phyloP scores from a whole-genome alignment of 2,329 filamentous ascomycete genomes.

The Aspergillus sp. region DNA sequence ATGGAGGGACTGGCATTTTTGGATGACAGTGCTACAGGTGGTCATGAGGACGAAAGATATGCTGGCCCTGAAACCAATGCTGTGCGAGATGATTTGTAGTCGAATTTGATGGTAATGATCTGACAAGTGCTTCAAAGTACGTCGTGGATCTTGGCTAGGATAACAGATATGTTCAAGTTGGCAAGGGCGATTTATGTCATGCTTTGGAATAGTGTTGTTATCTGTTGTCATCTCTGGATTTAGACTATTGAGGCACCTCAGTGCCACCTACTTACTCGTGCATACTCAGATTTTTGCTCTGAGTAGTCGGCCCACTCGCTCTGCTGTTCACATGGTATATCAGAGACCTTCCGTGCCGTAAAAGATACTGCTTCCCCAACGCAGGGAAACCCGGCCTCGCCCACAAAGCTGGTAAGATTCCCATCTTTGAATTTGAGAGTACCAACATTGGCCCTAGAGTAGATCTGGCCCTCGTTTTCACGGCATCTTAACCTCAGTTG shows the following conservation, averaged over 20 bases:
- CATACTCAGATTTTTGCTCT: constrained; percentile 14
- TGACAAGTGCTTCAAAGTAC: too few species aligned
- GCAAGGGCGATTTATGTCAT: not conserved
- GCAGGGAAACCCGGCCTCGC: constrained; percentile 8
- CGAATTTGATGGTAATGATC: not conserved
- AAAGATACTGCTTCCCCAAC: constrained; percentile 1
- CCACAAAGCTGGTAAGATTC: constrained; percentile 14
- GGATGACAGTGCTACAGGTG: constrained; percentile 35
- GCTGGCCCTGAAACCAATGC: not conserved
- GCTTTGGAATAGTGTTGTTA: not conserved
- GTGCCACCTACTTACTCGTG: constrained; percentile 13
- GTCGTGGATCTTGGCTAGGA: not conserved
- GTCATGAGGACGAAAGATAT: not conserved
- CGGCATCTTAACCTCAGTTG: constrained; percentile 11
- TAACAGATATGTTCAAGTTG: not conserved
- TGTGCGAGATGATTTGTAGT: constrained; percentile 9
- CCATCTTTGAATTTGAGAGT: constrained; percentile 21
- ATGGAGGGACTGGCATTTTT: constrained; percentile 60
- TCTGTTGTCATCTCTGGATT: not conserved
- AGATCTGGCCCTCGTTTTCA: constrained; percentile 19
- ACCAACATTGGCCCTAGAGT: constrained; percentile 5
- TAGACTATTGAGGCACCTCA: not conserved
- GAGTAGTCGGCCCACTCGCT: constrained; percentile 21
- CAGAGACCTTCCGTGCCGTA: constrained; percentile 15
- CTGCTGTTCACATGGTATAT: constrained; percentile 8